A percentile compares a stretch with the other conserved stretches of the same genome.
phyloP scores from a whole-genome alignment of 1,284 basidiomycete species.

The Papiliotrema flavescens region DNA sequence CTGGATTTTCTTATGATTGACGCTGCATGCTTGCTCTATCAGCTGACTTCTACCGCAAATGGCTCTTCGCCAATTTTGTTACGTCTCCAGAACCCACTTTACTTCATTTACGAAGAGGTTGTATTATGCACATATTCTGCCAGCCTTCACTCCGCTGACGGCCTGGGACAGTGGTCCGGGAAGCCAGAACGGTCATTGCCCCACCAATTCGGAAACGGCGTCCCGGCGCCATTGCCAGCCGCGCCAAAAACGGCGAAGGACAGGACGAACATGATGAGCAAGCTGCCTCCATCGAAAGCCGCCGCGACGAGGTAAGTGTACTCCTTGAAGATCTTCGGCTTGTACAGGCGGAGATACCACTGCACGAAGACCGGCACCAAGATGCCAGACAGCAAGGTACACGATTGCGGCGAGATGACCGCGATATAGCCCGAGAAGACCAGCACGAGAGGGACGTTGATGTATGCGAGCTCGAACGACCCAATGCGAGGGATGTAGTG shows the following conservation, averaged over 20 bases:
- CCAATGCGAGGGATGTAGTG: conserved; percentile 14
- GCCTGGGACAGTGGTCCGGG: conserved; percentile 27
- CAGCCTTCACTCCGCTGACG: too few relatives aligned
- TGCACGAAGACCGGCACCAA: conserved; percentile 27
- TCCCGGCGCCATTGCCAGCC: conserved; percentile 6
- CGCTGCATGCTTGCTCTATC: too few relatives aligned
- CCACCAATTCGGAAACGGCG: conserved; percentile 30
- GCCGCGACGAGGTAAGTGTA: conserved; percentile 25
- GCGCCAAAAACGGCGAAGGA: conserved; percentile 37
- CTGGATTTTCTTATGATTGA: too few relatives aligned
- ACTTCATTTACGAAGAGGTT: too few relatives aligned
- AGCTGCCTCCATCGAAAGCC: conserved; percentile 47
- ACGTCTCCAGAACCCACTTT: too few relatives aligned
- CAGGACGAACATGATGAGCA: conserved; percentile 50
- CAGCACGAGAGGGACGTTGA: conserved; percentile 18
- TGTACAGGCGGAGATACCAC: conserved; percentile 18
- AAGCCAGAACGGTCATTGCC: conserved; percentile 20
- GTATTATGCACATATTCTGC: too few relatives aligned
- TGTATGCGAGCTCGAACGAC: conserved; percentile 3
- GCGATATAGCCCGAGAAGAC: conserved; percentile 13
- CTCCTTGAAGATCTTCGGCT: conserved; percentile 16
- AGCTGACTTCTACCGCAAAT: too few relatives aligned
- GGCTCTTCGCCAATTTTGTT: too few relatives aligned
- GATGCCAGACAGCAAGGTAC: conserved; percentile 15
- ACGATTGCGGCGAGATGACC: conserved; percentile 19